Base-by-base conservation (phyloP, 2,329 filamentous ascomycete genomes). In the Eutypella sp. region DNA sequence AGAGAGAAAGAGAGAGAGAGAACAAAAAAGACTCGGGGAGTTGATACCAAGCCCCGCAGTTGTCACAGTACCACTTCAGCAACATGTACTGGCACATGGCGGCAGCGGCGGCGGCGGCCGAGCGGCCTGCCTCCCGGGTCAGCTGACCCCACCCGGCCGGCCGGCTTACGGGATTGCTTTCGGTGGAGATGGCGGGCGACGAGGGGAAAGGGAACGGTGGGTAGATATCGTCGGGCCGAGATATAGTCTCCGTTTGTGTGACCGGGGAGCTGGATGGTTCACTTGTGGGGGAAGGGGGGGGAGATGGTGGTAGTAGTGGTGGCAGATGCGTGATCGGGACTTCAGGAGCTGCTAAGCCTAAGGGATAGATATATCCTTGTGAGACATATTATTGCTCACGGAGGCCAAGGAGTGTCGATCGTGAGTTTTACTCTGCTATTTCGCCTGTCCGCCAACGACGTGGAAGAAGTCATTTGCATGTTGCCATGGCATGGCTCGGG, bases 11-110 rank as follows among this genome's bases (percentile, higher is more conserved):
- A n/a, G n/a, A n/a, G n/a, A n/a, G n/a, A n/a, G n/a, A n/a, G n/a
- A n/a, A n/a, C n/a, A n/a, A n/a, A n/a, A n/a, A n/a, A n/a, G n/a
- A n/a, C n/a, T n/a, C n/a, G n/a, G n/a, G n/a, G n/a, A n/a, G n/a
- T n/a, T n/a, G n/a, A n/a, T n/a, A n/a, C 59, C 59, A 62, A 47
- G 59, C 59, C 46, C 59, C 59, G 29, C 59, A 62, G 36, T 57
- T 56, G 38, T 61, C 57, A 42, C 59, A 62, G 49, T 61, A 62
- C 59, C 59, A 62, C 49, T 59, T 61, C 5, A 61, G 47, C 27
- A 59, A 41, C 57, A 62, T 55, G 38, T 60, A 62, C 25, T 50
- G 49, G 41, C 59, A 62, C 59, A 62, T 62, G 39, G 39, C 53
- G 36, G 22, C 23, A 41, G n/a, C 10, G 20, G 16, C 5, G 11